Evolutionary conservation across 2,329 filamentous ascomycete species (phyloP).

Genomic region (Tolypocladium amazonense): DNA sequence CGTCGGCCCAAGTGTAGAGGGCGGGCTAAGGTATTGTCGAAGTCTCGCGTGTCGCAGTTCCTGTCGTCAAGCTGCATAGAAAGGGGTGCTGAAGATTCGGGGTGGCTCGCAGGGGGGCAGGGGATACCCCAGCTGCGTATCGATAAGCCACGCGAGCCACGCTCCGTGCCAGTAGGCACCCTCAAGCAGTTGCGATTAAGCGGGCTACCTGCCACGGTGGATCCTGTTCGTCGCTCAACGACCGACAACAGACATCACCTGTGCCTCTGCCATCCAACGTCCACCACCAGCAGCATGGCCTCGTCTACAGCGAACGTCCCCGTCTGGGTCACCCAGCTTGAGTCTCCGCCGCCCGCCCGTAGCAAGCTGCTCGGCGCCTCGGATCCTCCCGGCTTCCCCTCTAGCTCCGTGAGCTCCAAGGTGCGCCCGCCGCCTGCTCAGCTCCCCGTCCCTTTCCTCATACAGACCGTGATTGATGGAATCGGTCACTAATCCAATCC

Average conservation of each 20-base stretch:
- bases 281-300: conserved; percentile 9
- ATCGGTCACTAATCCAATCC: neutral
- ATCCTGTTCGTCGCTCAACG: neutral
- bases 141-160: neutral
- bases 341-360: conserved; percentile 55
- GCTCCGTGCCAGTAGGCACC: neutral
- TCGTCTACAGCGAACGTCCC: conserved; percentile 37
- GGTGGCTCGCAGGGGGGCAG: neutral
- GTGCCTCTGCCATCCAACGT: neutral
- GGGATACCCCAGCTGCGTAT: neutral
- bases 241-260: neutral
- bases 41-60: neutral
- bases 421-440: conserved; percentile 21
- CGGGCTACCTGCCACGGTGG: neutral
- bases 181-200: neutral
- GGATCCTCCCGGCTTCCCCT: conserved; percentile 79
- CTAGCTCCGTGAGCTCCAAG: conserved; percentile 45
- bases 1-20: neutral
- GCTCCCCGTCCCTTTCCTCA: neutral
- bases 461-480: neutral
- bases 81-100: neutral
- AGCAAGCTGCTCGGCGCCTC: conserved; percentile 58
- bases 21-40: neutral
- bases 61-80: neutral
- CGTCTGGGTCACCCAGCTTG: conserved; percentile 75